A percentile compares a stretch with the other conserved stretches of the same genome.
Evolutionary conservation across 768 basidiomycete genomes (phyloP).

Genomic region (Daedalea quercina): DNA sequence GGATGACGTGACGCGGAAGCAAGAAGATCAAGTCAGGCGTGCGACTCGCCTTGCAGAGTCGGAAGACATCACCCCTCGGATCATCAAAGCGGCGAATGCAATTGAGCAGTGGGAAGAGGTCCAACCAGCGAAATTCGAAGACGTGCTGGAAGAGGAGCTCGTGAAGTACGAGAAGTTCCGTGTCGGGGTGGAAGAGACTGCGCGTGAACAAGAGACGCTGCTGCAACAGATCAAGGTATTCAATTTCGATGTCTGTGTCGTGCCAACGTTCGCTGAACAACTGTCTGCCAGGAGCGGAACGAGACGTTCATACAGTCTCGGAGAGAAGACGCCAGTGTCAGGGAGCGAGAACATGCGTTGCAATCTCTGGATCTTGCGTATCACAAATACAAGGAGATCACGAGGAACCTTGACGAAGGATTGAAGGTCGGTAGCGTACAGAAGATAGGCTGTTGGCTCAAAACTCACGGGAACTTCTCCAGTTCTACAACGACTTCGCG

Average conservation of each 20-base stretch:
- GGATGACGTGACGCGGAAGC: conserved; percentile 58
- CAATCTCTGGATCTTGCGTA: conserved; percentile 81
- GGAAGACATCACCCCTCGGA: conserved; percentile 69
- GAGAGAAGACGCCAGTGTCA: conserved; percentile 68
- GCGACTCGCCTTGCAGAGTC: conserved; percentile 53
- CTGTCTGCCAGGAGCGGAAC: conserved; percentile 49
- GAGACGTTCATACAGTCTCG: conserved; percentile 69
- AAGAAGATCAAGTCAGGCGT: conserved; percentile 56
- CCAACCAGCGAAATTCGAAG: conserved; percentile 84
- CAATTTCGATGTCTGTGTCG: not conserved
- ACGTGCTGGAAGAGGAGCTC: conserved; percentile 70
- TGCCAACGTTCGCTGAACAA: not conserved
- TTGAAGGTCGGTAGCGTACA: conserved; percentile 68
- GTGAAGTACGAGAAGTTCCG: conserved; percentile 72
- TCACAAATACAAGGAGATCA: conserved; percentile 83
- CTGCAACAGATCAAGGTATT: conserved; percentile 65
- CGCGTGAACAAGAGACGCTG: conserved; percentile 54
- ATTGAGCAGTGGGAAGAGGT: conserved; percentile 66
- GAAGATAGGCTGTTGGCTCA: no score
- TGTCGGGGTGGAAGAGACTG: conserved; percentile 47
- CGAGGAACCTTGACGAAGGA: conserved; percentile 82
- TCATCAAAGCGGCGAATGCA: conserved; percentile 58
- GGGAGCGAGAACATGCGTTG: conserved; percentile 74
- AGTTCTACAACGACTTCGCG: conserved; percentile 90
- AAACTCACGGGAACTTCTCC: not conserved